These are phyloP conservation scores for Claviceps quebecensis DNA, from an alignment of 2,329 filamentous ascomycete species.

Conservation along the genomic window DNA sequence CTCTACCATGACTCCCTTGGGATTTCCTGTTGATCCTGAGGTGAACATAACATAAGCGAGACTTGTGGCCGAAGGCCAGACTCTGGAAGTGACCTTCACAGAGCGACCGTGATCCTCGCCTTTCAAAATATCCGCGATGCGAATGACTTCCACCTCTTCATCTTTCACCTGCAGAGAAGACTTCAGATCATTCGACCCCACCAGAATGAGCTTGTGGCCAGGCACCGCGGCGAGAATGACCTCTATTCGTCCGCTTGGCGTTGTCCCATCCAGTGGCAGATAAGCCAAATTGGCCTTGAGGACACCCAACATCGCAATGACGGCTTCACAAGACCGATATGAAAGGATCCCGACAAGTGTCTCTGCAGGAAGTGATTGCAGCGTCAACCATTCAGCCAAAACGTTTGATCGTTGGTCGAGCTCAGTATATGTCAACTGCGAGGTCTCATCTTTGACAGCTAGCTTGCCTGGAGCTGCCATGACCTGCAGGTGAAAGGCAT, in stretches of 20 bases:
- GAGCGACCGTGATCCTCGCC: neutral
- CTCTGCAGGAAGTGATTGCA: neutral
- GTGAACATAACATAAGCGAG: slow-evolving; percentile 3
- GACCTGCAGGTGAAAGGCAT: neutral
- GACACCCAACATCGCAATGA: slow-evolving; percentile 11
- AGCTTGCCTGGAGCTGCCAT: neutral
- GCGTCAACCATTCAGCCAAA: neutral
- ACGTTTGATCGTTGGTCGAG: neutral
- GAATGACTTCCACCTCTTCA: neutral
- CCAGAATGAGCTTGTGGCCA: slow-evolving; percentile 8
- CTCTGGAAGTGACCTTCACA: neutral
- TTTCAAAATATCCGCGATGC: neutral
- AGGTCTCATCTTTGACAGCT: slow-evolving; percentile 2
- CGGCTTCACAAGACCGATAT: neutral
- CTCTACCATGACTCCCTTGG: slow-evolving; percentile 3
- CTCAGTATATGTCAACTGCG: neutral
- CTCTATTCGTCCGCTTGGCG: slow-evolving; percentile 9
- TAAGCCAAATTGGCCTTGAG: slow-evolving; percentile 15
- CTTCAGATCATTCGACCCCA: neutral
- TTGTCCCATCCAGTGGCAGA: slow-evolving; percentile 12
- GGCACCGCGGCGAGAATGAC: slow-evolving; percentile 8
- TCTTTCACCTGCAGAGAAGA: neutral
- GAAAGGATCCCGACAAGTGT: neutral
- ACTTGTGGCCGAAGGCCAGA: neutral
- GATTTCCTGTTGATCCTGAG: neutral